A percentile compares a stretch with the other conserved stretches of the same genome.
phyloP scores from a whole-genome alignment of 2,329 filamentous ascomycete species.

The Microthyrium microscopicum region DNA sequence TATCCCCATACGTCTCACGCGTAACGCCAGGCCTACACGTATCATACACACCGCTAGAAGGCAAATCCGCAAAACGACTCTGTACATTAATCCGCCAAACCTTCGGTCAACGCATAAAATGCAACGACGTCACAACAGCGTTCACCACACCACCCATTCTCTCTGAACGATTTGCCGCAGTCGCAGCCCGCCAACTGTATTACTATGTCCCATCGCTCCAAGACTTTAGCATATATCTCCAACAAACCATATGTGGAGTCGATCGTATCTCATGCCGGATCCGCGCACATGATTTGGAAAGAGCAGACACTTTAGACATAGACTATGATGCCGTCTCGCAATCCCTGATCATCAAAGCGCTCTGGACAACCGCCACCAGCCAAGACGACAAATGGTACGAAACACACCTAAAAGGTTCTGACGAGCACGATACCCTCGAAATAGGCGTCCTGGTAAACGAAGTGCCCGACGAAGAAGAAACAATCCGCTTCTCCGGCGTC shows the following conservation, averaged over 20 bases:
- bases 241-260: slow-evolving; percentile 34
- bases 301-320: slow-evolving; percentile 54
- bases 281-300: slow-evolving; percentile 28
- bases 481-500: slow-evolving; percentile 63
- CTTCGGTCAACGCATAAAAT: slow-evolving; percentile 12
- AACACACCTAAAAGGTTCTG: slow-evolving; percentile 17
- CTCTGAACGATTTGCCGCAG: slow-evolving; percentile 43
- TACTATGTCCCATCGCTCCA: slow-evolving; percentile 42
- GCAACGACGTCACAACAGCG: slow-evolving; percentile 21
- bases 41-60: slow-evolving; percentile 47
- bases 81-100: slow-evolving; percentile 15
- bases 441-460: slow-evolving; percentile 63
- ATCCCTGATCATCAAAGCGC: slow-evolving; percentile 45
- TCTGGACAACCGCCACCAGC: slow-evolving; percentile 32
- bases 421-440: slow-evolving; percentile 52
- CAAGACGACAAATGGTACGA: slow-evolving; percentile 28
- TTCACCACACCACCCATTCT: slow-evolving; percentile 44
- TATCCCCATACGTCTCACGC: slow-evolving; percentile 57
- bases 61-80: slow-evolving; percentile 15
- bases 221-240: slow-evolving; percentile 36
- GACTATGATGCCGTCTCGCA: slow-evolving; percentile 58
- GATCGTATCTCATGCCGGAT: slow-evolving; percentile 31
- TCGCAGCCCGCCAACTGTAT: slow-evolving; percentile 54
- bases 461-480: slow-evolving; percentile 47
- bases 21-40: slow-evolving; percentile 69